Conservation (phyloP, 78 protist species). For the Diacronema lutheri region DNA sequence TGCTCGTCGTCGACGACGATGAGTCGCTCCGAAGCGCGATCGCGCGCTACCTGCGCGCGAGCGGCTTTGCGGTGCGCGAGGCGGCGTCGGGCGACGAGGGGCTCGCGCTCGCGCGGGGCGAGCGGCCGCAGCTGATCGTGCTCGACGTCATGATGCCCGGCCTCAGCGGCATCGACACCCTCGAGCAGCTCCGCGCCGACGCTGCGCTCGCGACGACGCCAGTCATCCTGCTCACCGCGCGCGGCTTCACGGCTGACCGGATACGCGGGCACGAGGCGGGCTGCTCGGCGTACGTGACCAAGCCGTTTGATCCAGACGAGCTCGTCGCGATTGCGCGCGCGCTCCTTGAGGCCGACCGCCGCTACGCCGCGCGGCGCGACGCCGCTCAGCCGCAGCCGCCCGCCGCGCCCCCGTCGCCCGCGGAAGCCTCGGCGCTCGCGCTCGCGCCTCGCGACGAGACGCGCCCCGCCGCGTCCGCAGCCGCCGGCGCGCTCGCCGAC, state of each 20-base stretch:
- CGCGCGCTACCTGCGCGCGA: background rate
- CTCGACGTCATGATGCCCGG: background rate
- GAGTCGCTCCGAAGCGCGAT: background rate
- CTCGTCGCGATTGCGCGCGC: background rate
- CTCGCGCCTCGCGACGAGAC: background rate
- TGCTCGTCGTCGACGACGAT: background rate
- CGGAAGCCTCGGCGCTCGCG: background rate
- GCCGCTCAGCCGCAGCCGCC: background rate
- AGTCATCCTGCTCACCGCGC: background rate
- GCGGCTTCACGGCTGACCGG: background rate
- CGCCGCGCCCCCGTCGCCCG: background rate
- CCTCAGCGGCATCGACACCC: background rate
- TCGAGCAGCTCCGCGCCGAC: background rate
- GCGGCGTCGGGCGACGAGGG: background rate
- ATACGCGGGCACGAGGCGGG: background rate
- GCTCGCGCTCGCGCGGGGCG: too few relatives aligned
- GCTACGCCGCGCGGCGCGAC: background rate
- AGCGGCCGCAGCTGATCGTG: background rate
- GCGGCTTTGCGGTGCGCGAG: background rate
- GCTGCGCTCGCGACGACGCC: background rate
- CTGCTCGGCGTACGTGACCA: background rate
- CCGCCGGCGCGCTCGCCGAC: background rate
- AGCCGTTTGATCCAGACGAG: slow-evolving; percentile 5
- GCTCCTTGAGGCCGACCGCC: background rate
- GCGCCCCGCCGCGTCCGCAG: background rate